A percentile compares a stretch with the other conserved stretches of the same genome.
phyloP scores from a whole-genome alignment of 2,329 filamentous ascomycete genomes.

The Arachnomyces sp. region DNA sequence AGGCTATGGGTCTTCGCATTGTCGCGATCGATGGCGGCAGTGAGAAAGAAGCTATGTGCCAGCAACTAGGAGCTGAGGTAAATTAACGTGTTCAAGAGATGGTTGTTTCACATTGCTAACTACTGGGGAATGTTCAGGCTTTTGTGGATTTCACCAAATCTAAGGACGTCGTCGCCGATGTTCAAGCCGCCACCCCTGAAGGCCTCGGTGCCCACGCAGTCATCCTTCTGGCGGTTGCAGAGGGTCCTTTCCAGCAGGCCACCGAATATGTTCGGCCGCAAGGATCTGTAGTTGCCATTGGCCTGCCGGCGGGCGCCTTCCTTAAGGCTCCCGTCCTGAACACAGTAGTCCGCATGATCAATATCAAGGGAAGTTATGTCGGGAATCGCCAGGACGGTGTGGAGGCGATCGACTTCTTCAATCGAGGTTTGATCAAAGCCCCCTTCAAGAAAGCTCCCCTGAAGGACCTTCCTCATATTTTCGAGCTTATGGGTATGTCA shows the following conservation, averaged over 20 bases:
- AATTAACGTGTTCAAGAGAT: conserved; percentile 2
- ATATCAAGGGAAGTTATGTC: conserved; percentile 87
- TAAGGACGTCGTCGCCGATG: conserved; percentile 73
- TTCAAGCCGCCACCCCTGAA: conserved; percentile 71
- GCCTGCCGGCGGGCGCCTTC: conserved; percentile 71
- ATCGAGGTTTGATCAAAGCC: conserved; percentile 72
- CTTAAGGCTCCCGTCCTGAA: conserved; percentile 82
- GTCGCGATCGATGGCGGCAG: conserved; percentile 78
- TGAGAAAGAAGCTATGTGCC: conserved; percentile 65
- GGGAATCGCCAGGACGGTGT: conserved; percentile 82
- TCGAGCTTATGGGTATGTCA: conserved; percentile 56
- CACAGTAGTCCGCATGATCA: conserved; percentile 82
- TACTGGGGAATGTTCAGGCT: conserved; percentile 26
- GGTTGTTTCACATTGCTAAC: too few species aligned
- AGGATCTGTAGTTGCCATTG: conserved; percentile 81
- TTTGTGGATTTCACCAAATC: conserved; percentile 76
- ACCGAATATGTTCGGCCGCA: conserved; percentile 76
- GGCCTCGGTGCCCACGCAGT: conserved; percentile 82
- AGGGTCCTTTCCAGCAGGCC: conserved; percentile 94
- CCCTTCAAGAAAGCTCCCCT: conserved; percentile 82
- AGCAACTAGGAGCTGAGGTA: conserved; percentile 59
- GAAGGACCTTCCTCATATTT: conserved; percentile 72
- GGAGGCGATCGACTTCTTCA: conserved; percentile 87
- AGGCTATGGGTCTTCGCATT: conserved; percentile 75
- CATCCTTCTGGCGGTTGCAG: conserved; percentile 73